phyloP scores from a whole-genome alignment of 768 basidiomycete species.

The Wakefieldia striispora region DNA sequence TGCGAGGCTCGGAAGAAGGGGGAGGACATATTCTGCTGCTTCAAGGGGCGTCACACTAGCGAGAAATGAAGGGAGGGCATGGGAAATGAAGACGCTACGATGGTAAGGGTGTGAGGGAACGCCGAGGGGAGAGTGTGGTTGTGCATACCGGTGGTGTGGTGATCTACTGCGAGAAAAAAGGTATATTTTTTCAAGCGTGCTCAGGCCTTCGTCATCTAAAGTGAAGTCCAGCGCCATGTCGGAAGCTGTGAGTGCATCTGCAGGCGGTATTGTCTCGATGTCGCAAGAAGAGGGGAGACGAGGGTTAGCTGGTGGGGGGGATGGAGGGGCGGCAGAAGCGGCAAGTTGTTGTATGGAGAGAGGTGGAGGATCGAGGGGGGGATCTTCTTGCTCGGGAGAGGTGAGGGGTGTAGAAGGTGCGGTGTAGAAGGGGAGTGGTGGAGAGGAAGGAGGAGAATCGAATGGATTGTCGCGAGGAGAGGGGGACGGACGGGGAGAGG shows the following conservation, averaged over 20 bases:
- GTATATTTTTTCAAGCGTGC: constrained; percentile 88
- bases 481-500: constrained; percentile 34
- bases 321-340: constrained; percentile 18
- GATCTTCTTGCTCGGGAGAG: constrained; percentile 39
- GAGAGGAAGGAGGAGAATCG: constrained; percentile 38
- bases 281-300: constrained; percentile 24
- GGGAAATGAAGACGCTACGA: constrained; percentile 75
- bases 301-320: constrained; percentile 25
- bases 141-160: constrained; percentile 50
- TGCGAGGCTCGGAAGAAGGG: constrained; percentile 81
- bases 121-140: not conserved
- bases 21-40: constrained; percentile 90
- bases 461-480: constrained; percentile 35
- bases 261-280: constrained; percentile 26
- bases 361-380: constrained; percentile 22
- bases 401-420: constrained; percentile 47
- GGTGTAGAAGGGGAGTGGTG: constrained; percentile 43
- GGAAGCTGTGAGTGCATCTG: constrained; percentile 25
- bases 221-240: constrained; percentile 38
- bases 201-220: constrained; percentile 79
- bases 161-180: constrained; percentile 81
- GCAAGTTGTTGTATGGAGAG: constrained; percentile 19
- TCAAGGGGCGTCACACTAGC: constrained; percentile 77
- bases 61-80: constrained; percentile 77
- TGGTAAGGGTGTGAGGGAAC: constrained; percentile 29